A percentile compares a stretch with the other conserved stretches of the same genome.
These are phyloP conservation scores for Nigrograna mackinnonii DNA, from an alignment of 2,329 filamentous ascomycete species.

Conservation along the genomic window DNA sequence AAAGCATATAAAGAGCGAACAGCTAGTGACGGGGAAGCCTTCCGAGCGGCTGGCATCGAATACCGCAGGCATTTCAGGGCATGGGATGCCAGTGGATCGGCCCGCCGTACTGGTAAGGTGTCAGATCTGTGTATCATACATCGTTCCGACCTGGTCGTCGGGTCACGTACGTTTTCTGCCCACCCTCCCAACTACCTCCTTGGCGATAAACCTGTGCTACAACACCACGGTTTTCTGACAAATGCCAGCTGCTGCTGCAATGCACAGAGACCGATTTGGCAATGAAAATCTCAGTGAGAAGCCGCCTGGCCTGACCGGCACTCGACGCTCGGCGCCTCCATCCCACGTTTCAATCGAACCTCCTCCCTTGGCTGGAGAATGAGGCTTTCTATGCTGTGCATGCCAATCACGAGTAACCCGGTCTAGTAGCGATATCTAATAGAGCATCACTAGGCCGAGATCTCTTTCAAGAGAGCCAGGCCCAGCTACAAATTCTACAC, in stretches of 20 bases:
- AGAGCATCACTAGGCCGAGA: too few species aligned
- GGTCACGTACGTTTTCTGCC: slow-evolving; percentile 11
- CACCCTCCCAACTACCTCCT: slow-evolving; percentile 20
- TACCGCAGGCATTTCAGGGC: too few species aligned
- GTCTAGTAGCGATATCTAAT: too few species aligned
- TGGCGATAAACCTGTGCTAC: slow-evolving; percentile 42
- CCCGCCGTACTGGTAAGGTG: slow-evolving; percentile 24
- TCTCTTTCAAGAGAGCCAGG: too few species aligned
- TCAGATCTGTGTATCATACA: slow-evolving; percentile 34
- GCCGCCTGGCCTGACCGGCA: slow-evolving; percentile 18
- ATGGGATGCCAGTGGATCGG: too few species aligned
- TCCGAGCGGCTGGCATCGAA: too few species aligned
- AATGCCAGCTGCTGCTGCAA: slow-evolving; percentile 23
- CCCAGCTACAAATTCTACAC: too few species aligned
- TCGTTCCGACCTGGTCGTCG: slow-evolving; percentile 26
- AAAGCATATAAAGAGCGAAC: too few species aligned
- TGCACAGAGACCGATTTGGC: slow-evolving; percentile 30
- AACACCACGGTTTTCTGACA: slow-evolving; percentile 21
- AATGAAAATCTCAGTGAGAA: slow-evolving; percentile 21
- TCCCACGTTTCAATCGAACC: slow-evolving; percentile 17
- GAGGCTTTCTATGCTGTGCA: slow-evolving; percentile 26
- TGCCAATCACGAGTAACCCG: slow-evolving; percentile 19
- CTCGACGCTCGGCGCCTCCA: slow-evolving; percentile 16
- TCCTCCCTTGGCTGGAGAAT: slow-evolving; percentile 17
- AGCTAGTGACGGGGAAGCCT: too few species aligned